Evolutionary conservation across 1,139 yeast genomes (phyloP), one percentile per base, ranked within the genome.

Genomic region (Magnusiomyces tetraspermus): DNA sequence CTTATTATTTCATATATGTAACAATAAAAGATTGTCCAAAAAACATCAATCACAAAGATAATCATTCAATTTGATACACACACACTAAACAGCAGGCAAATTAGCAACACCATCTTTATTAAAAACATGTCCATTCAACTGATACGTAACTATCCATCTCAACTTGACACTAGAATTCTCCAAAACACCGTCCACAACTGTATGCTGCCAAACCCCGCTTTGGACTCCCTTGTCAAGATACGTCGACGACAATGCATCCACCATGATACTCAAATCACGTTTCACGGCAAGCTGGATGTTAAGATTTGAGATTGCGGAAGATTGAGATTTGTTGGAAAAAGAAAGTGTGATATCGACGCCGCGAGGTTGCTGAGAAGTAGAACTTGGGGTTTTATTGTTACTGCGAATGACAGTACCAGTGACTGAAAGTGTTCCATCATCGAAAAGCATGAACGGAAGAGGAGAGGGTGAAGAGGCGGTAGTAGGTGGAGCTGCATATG

Each of bases 271-370:
- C 63, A 85, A 80, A 23, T 77, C 67, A 65, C 85, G 86, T 49
- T 97, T 94, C 41, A 85, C 95, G 0, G 97, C 97, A 52, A 88
- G 71, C 65, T 85, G 76, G 63, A 88, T 82, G 60, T 80, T 80
- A 49, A 90, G 69, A 56, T 77, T 75, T 51, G 74, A 70, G 53
- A 80, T 74, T 19, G 58, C 51, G 43, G 64, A 60, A 23, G 58
- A 28, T 60, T 75, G 75, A 55, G 60, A 70, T 19, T 44, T 70
- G 63, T 79, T 81, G 10, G 80, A 68, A 58, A 77, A 75, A 46
- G 58, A 58, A 2, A 76, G 76, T 13, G 80, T 80, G 43, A 79
- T 72, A 36, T 71, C 67, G 3, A 76, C 53, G 21, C 33, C 41
- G 42, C 48, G 40, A 22, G 51, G 38, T 3, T 51, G 49, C 8